Percentiles rank a stretch among this genome's conserved stretches.
phyloP scores from a whole-genome alignment of 148 eudicot species.

The Bassia scoparia region DNA sequence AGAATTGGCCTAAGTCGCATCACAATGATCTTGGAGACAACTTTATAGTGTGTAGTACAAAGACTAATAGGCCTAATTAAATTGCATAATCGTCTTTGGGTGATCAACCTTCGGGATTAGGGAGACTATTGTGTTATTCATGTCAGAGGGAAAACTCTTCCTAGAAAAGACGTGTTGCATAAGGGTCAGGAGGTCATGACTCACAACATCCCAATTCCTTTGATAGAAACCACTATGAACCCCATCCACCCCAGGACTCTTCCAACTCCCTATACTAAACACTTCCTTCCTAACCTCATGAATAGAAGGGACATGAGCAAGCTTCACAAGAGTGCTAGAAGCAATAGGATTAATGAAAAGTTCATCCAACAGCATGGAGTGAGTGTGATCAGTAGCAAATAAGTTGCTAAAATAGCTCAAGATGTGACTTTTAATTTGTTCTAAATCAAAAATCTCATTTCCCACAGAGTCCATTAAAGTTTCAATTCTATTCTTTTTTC shows the following conservation, averaged over 20 bases:
- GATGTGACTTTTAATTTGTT: neutral
- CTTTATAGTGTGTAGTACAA: neutral
- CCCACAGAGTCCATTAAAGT: neutral
- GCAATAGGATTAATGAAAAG: too few relatives aligned
- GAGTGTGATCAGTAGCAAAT: neutral
- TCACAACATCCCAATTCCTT: neutral
- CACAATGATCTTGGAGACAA: neutral
- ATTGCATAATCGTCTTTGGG: neutral
- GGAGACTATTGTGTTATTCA: neutral
- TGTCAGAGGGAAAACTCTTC: accelerated
- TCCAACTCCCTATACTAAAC: neutral
- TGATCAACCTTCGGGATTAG: neutral
- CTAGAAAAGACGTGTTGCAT: neutral
- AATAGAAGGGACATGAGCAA: too few relatives aligned
- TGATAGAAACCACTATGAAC: neutral
- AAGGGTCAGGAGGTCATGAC: neutral
- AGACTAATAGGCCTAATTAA: constrained; percentile 1
- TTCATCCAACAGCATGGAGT: too few relatives aligned
- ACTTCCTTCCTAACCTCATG: neutral
- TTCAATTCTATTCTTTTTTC: neutral
- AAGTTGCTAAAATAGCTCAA: too few relatives aligned
- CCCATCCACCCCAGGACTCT: constrained; percentile 3
- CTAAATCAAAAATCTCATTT: neutral
- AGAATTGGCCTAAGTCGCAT: neutral
- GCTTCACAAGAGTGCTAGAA: too few relatives aligned